A percentile compares a stretch with the other conserved stretches of the same genome.
These are phyloP conservation scores for Annulohypoxylon stygium DNA, from an alignment of 495 filamentous ascomycete species.

Conservation along the genomic window DNA sequence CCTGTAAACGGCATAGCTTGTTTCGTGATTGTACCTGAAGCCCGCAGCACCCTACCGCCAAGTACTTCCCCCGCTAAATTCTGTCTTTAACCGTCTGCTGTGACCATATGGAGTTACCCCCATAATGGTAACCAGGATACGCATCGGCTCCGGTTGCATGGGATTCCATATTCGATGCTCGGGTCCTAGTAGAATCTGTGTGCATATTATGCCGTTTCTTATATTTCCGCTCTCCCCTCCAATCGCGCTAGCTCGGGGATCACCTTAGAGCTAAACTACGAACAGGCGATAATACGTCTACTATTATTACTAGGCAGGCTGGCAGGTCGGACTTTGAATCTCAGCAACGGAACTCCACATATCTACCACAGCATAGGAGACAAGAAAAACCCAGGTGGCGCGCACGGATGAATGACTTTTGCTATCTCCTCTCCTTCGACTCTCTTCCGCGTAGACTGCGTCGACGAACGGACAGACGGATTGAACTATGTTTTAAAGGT, in stretches of 20 bases:
- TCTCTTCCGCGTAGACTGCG: conserved; percentile 6
- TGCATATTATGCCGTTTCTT: conserved; percentile 16
- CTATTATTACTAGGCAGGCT: conserved; percentile 1
- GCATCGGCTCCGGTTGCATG: conserved; percentile 30
- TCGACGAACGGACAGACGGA: conserved; percentile 4
- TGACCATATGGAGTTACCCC: conserved; percentile 22
- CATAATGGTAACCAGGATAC: conserved; percentile 23
- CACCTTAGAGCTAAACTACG: conserved; percentile 23
- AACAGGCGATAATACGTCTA: conserved; percentile 15
- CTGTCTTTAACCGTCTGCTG: conserved; percentile 31
- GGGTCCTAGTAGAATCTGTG: background rate
- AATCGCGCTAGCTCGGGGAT: conserved; percentile 38
- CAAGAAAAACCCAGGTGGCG: conserved; percentile 9
- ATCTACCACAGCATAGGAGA: background rate
- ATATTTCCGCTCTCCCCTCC: conserved; percentile 22
- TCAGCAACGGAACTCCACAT: conserved; percentile 20
- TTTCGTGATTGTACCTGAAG: conserved; percentile 7
- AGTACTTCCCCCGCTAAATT: conserved; percentile 27
- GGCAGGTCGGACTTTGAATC: conserved; percentile 12
- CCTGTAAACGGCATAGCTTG: conserved; percentile 31
- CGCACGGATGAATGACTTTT: conserved; percentile 9
- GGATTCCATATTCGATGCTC: conserved; percentile 26
- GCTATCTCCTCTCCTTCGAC: conserved; percentile 11
- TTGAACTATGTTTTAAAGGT: conserved; percentile 19
- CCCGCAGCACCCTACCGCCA: conserved; percentile 16